phyloP scores from a whole-genome alignment of 768 basidiomycete species.

The Clathrus columnatus region DNA sequence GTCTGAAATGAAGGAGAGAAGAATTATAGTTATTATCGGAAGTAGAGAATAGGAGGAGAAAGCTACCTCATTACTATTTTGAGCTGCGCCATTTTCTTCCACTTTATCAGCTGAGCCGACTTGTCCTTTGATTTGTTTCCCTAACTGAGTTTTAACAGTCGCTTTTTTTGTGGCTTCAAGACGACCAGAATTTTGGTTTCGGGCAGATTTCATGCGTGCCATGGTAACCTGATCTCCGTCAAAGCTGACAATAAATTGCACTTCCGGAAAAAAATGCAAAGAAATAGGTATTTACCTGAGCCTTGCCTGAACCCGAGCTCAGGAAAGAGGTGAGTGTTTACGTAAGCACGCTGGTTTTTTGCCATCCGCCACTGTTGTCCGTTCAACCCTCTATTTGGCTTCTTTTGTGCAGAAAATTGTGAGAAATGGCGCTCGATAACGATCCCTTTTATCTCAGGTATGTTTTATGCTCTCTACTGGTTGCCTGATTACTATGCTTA shows the following conservation, averaged over 20 bases:
- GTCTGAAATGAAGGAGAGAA: constrained; percentile 23
- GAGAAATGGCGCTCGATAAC: constrained; percentile 36
- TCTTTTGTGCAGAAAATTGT: no score
- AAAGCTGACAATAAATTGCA: no score
- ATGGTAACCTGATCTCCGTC: no score
- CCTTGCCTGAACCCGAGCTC: no score
- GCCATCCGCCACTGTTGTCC: not conserved
- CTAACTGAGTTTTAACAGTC: no score
- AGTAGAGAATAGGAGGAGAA: constrained; percentile 19
- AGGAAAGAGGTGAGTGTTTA: no score
- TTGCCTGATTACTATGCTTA: constrained; percentile 17
- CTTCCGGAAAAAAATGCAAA: not conserved
- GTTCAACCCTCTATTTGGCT: no score
- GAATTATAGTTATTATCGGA: not conserved
- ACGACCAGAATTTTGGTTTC: not conserved
- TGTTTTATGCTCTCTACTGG: constrained; percentile 14
- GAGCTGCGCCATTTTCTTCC: no score
- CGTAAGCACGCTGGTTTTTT: not conserved
- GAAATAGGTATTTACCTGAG: no score
- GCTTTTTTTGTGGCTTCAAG: no score
- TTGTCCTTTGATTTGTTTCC: no score
- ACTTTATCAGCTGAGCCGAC: no score
- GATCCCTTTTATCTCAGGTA: constrained; percentile 80
- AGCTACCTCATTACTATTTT: not conserved
- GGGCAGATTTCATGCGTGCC: constrained; percentile 1